phyloP scores from a whole-genome alignment of 495 filamentous ascomycete species.

The Penicillium waksmanii region DNA sequence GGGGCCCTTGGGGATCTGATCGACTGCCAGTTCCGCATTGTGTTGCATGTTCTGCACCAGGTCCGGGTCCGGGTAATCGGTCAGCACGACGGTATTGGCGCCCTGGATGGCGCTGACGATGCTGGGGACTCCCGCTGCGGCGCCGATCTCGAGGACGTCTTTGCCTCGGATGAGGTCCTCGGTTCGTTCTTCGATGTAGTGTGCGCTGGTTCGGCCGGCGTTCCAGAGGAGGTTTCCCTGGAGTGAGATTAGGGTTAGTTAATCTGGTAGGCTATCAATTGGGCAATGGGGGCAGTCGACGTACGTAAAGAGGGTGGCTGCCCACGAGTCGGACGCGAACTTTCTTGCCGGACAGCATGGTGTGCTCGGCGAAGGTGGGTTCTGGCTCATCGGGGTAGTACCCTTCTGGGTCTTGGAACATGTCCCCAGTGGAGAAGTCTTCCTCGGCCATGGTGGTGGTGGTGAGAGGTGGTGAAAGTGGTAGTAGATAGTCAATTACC shows the following conservation, averaged over 20 bases:
- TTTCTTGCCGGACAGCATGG: conserved; percentile 63
- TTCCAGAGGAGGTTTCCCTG: conserved; percentile 92
- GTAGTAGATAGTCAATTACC: neutral
- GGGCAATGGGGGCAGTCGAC: conserved; percentile 13
- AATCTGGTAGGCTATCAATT: conserved; percentile 6
- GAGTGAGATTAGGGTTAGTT: conserved; percentile 10
- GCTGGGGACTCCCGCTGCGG: conserved; percentile 83
- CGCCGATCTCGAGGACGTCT: conserved; percentile 84
- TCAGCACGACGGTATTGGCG: conserved; percentile 73
- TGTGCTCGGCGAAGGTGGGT: conserved; percentile 70
- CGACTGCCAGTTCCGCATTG: conserved; percentile 62
- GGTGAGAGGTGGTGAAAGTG: neutral
- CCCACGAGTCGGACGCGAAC: conserved; percentile 83
- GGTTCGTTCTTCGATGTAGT: conserved; percentile 73
- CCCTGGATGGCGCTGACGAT: conserved; percentile 75
- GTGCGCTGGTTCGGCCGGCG: conserved; percentile 71
- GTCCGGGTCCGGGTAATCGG: conserved; percentile 86
- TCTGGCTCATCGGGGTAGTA: conserved; percentile 74
- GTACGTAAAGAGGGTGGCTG: conserved; percentile 85
- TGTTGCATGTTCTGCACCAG: conserved; percentile 72
- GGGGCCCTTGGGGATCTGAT: conserved; percentile 27
- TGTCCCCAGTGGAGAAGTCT: conserved; percentile 48
- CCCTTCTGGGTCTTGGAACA: conserved; percentile 80
- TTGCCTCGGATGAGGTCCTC: conserved; percentile 57
- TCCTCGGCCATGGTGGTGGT: conserved; percentile 37